Percentiles rank a stretch among this genome's conserved stretches.
Conservation (phyloP, 2,329 filamentous ascomycete genomes). For the Epichloe bromicola region DNA sequence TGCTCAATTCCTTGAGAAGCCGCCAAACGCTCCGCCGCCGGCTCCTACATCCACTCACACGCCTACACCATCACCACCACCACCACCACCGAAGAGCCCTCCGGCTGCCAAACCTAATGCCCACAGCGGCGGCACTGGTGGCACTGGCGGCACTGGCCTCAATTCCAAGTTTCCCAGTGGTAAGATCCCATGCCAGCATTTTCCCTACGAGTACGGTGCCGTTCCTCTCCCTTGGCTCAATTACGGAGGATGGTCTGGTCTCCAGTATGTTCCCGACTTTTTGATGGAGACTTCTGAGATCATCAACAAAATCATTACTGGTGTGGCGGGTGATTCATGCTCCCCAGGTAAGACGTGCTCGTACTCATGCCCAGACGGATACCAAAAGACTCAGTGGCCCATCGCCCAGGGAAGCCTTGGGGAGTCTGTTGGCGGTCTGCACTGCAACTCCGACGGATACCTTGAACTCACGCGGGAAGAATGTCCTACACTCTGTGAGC, state of each 20-base stretch:
- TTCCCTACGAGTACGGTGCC: slow-evolving; percentile 74
- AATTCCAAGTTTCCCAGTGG: slow-evolving; percentile 63
- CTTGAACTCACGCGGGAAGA: slow-evolving; percentile 61
- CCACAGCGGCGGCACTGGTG: no score
- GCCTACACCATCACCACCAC: neutral
- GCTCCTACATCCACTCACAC: neutral
- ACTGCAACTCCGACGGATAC: slow-evolving; percentile 60
- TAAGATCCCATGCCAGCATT: slow-evolving; percentile 53
- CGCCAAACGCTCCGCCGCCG: slow-evolving; percentile 2
- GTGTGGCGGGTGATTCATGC: slow-evolving; percentile 48
- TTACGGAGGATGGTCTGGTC: slow-evolving; percentile 64
- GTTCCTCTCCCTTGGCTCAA: slow-evolving; percentile 55
- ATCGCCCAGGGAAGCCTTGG: slow-evolving; percentile 59
- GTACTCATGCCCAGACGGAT: slow-evolving; percentile 83
- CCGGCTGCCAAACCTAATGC: slow-evolving; percentile 11
- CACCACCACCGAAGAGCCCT: slow-evolving; percentile 11
- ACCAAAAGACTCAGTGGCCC: slow-evolving; percentile 89
- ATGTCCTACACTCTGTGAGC: slow-evolving; percentile 61
- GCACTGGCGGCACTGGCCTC: slow-evolving; percentile 36
- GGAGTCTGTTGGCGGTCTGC: slow-evolving; percentile 79
- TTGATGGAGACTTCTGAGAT: slow-evolving; percentile 28
- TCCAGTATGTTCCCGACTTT: slow-evolving; percentile 51
- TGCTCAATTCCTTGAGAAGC: slow-evolving; percentile 6
- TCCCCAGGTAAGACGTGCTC: slow-evolving; percentile 62
- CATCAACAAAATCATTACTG: slow-evolving; percentile 55